Evolutionary conservation across 148 eudicot species (phyloP).

Genomic region (Vaccinium corymbosum): DNA sequence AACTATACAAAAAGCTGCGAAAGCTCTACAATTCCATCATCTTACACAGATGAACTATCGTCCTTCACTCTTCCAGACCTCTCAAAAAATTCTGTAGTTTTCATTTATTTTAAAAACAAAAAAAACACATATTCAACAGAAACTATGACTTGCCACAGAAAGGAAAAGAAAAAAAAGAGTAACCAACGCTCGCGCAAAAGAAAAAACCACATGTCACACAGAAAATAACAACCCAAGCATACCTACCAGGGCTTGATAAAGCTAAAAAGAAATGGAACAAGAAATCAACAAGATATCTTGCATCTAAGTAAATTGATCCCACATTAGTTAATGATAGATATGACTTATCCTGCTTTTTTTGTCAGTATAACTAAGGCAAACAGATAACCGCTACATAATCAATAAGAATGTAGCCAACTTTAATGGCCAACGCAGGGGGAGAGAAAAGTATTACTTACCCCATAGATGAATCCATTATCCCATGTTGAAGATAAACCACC

Average conservation of each 20-base stretch:
- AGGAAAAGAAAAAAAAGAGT: not conserved
- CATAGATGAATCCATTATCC: conserved; percentile 96
- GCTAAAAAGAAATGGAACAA: not conserved
- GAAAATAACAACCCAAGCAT: not conserved
- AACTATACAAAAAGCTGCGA: not conserved
- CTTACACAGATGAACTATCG: not conserved
- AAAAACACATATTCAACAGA: not conserved
- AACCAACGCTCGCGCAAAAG: not conserved
- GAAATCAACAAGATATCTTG: not conserved
- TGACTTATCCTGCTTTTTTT: not conserved
- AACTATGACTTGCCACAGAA: not conserved
- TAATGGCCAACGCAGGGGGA: conserved; percentile 2
- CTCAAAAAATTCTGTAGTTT: not conserved
- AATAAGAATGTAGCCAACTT: not conserved
- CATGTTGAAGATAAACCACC: conserved; percentile 94
- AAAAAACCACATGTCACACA: not conserved
- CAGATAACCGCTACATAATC: not conserved
- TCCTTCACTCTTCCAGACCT: not conserved
- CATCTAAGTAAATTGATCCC: not conserved
- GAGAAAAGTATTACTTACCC: conserved; percentile 52
- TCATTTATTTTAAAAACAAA: not conserved
- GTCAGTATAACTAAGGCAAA: not conserved
- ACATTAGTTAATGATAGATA: not conserved
- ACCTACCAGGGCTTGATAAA: not conserved
- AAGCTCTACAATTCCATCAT: not conserved